These are phyloP conservation scores for Eucalyptus sp. DNA, from an alignment of 345 rosid species.

Conservation along the genomic window DNA sequence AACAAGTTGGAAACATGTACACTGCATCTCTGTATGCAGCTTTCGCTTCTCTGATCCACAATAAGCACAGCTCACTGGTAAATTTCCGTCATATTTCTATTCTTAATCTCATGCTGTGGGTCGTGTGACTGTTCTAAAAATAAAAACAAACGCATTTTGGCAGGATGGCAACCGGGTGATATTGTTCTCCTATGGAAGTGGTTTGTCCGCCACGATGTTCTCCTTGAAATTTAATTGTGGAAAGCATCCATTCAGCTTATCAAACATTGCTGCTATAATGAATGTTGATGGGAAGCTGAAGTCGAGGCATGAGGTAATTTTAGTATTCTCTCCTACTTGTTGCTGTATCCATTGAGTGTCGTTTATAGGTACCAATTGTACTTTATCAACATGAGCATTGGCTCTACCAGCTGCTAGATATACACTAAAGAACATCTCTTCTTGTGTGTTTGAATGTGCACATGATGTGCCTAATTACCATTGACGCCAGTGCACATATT, in stretches of 20 bases:
- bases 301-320: conserved; percentile 82
- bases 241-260: conserved; percentile 62
- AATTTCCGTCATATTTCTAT: neutral
- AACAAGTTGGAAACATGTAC: conserved; percentile 99
- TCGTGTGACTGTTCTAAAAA: neutral
- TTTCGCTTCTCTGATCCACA: conserved; percentile 85
- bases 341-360: neutral
- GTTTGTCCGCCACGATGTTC: conserved; percentile 89
- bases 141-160: neutral
- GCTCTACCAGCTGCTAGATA: neutral
- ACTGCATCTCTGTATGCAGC: conserved; percentile 98
- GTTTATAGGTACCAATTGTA: neutral
- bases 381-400: neutral
- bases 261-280: conserved; percentile 73
- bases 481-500: neutral
- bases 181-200: conserved; percentile 97
- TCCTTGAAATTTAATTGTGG: conserved; percentile 58
- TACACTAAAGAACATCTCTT: neutral
- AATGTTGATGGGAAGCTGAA: conserved; percentile 58
- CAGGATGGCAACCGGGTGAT: conserved; percentile 78
- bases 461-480: neutral
- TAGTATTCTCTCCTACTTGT: neutral
- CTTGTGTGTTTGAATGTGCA: neutral
- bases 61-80: conserved; percentile 68
- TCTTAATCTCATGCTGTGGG: neutral